phyloP scores from a whole-genome alignment of 441 rosid genomes.

The Geranium incanum region DNA sequence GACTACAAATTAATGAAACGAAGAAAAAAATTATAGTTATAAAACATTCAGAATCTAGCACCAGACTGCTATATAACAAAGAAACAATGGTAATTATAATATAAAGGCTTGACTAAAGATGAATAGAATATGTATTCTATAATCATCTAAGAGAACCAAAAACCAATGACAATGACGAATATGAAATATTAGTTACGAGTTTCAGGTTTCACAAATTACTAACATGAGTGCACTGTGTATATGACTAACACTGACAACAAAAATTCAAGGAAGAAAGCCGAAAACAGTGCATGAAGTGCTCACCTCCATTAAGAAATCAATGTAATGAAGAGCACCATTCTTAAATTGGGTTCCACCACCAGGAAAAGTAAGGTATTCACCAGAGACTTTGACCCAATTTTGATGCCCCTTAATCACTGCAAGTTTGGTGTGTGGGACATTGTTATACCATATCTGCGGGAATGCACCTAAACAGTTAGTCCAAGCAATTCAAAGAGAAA shows the following conservation, averaged over 20 bases:
- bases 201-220: background rate
- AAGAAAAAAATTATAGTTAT: background rate
- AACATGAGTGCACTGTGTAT: background rate
- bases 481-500: constrained; percentile 6
- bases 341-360: constrained; percentile 99
- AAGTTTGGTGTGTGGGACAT: constrained; percentile 89
- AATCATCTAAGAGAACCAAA: background rate
- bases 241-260: background rate
- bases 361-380: constrained; percentile 88
- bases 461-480: constrained; percentile 17
- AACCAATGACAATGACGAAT: too few species aligned
- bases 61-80: background rate
- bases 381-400: constrained; percentile 88
- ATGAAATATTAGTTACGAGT: constrained; percentile 6
- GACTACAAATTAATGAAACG: too few species aligned
- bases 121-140: background rate
- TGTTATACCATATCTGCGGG: constrained; percentile 76
- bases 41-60: background rate
- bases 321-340: constrained; percentile 92
- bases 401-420: constrained; percentile 82
- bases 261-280: background rate
- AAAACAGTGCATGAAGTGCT: constrained; percentile 18
- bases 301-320: constrained; percentile 87
- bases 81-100: background rate
- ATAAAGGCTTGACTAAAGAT: background rate